Evolutionary conservation across 2,329 filamentous ascomycete species (phyloP), one percentile per base, ranked within the genome.

Genomic region (Claviceps sorghi): DNA sequence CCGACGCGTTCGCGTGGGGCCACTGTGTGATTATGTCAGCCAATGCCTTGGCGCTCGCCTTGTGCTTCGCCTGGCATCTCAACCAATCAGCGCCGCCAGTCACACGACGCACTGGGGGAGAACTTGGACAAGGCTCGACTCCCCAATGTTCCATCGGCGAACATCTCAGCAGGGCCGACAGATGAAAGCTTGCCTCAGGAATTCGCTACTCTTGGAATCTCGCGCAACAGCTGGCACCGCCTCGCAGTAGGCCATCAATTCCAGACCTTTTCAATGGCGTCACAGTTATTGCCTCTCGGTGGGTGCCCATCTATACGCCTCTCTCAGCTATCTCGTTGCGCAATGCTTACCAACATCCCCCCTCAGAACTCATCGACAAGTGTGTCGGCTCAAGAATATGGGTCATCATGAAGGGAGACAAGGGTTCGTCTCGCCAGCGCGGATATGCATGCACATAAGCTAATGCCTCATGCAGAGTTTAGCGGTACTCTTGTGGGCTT

Each of bases 351-450:
- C 7, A 15, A 29, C 8, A 38, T n/a, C 17, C n/a, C 11, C 45
- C 30, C 10, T 19, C 64, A 95, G 93, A 98, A 72, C 82, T 98
- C 66, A 97, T 98, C 69, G 93, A 98, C 75, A 96, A 96, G 72
- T 98, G 93, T 67, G 90, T 98, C 59, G 93, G 93, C 56, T 97
- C 90, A 52, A 86, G 85, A 62, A 97, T 98, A 69, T 96, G 91
- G 90, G 90, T 98, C 57, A 82, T 98, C 62, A 98, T 98, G 93
- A 98, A 98, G 72, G 88, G 90, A 59, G 93, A 97, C 67, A 97
- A 96, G 76, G 93, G 93, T 95, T 30, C 40, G 56, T 22, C 5
- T 36, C 2, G 4, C 0, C 13, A 15, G 13, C 36, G 34, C 21
- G 19, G 26, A 41, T 15, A n/a, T 10, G 13, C 30, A 22, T 15